phyloP scores from a whole-genome alignment of 495 filamentous ascomycete species.

The Podospora comata region DNA sequence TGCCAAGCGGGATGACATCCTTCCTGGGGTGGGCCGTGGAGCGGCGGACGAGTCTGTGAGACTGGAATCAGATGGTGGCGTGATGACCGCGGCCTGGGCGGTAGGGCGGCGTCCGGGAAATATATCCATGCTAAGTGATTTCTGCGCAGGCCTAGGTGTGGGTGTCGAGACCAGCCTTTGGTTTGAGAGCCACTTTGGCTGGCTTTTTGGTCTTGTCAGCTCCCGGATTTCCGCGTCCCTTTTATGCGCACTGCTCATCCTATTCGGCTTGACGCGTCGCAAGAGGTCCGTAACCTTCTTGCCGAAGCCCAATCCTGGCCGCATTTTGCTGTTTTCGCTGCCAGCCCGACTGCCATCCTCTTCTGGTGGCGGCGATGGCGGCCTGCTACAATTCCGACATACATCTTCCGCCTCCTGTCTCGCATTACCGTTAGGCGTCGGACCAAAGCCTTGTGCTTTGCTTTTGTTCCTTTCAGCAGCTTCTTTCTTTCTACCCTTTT shows the following conservation, averaged over 20 bases:
- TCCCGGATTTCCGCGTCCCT: slow-evolving; percentile 8
- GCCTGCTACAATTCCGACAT: slow-evolving; percentile 28
- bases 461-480: slow-evolving; percentile 21
- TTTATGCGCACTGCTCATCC: slow-evolving; percentile 15
- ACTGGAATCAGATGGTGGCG: slow-evolving; percentile 11
- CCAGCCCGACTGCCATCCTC: not conserved
- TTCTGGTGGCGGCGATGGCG: slow-evolving; percentile 17
- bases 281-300: slow-evolving; percentile 23
- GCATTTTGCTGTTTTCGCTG: not conserved
- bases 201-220: slow-evolving; percentile 8
- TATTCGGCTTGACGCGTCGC: slow-evolving; percentile 20
- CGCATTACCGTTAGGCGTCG: slow-evolving; percentile 2
- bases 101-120: slow-evolving; percentile 1
- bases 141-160: not conserved
- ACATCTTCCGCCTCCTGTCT: slow-evolving; percentile 14
- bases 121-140: slow-evolving; percentile 14
- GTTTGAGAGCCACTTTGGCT: slow-evolving; percentile 11
- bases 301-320: slow-evolving; percentile 4
- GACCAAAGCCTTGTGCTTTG: slow-evolving; percentile 13
- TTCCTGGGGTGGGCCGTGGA: not conserved
- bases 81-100: not conserved
- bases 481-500: slow-evolving; percentile 21
- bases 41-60: slow-evolving; percentile 20
- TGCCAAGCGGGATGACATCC: slow-evolving; percentile 20
- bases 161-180: slow-evolving; percentile 3